phyloP scores from a whole-genome alignment of 805 yeast species.

The Komagataella phaffii region DNA sequence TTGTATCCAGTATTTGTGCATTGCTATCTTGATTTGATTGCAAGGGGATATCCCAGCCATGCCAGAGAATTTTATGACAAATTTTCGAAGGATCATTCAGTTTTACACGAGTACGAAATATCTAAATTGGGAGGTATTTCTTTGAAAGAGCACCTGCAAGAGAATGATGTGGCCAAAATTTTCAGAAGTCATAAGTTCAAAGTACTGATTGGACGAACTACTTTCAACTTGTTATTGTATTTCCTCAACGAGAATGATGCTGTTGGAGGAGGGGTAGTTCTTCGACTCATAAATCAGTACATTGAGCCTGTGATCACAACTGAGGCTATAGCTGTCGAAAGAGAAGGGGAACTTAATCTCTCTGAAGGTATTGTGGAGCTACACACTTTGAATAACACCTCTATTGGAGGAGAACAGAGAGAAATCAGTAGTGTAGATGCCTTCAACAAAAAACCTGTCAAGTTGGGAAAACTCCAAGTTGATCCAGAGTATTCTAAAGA shows the following conservation, averaged over 20 bases:
- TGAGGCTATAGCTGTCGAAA: conserved; percentile 15
- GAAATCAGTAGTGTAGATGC: conserved; percentile 24
- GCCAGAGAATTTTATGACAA: conserved; percentile 70
- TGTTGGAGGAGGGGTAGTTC: conserved; percentile 79
- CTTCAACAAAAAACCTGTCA: conserved; percentile 61
- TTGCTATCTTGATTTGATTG: conserved; percentile 66
- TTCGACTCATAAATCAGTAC: conserved; percentile 77
- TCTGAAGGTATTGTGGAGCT: conserved; percentile 38
- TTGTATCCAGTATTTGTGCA: conserved; percentile 91
- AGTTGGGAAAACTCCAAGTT: conserved; percentile 72
- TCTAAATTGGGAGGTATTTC: conserved; percentile 61
- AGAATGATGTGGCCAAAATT: conserved; percentile 68
- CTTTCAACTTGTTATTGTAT: conserved; percentile 71
- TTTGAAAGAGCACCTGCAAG: conserved; percentile 67
- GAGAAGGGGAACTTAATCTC: conserved; percentile 34
- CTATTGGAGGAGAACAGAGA: conserved; percentile 8
- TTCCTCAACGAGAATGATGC: conserved; percentile 87
- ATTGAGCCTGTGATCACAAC: conserved; percentile 37
- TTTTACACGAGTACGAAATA: conserved; percentile 70
- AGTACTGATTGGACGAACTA: conserved; percentile 67
- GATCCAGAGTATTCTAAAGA: conserved; percentile 81
- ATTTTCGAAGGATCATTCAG: conserved; percentile 57
- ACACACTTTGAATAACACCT: conserved; percentile 14
- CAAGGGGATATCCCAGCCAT: conserved; percentile 40
- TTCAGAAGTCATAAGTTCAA: conserved; percentile 64